Evolutionary conservation across 352 stramenopile genomes (phyloP).

Genomic region (Globisporangium uncinulatum): DNA sequence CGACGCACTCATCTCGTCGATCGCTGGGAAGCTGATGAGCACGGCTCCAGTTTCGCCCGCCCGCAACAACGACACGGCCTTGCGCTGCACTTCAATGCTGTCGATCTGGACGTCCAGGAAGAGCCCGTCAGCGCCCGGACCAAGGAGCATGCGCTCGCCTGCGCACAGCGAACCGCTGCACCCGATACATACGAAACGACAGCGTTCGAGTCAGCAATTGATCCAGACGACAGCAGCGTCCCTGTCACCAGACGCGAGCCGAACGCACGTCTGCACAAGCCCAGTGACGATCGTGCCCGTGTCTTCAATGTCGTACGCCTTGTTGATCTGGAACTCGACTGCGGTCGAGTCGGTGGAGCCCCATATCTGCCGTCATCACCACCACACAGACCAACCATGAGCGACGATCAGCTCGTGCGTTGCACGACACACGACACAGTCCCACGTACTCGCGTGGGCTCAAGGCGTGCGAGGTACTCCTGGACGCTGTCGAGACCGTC

Average conservation of each 20-base stretch:
- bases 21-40: slow-evolving; percentile 37
- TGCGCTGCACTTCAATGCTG: slow-evolving; percentile 79
- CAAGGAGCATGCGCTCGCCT: slow-evolving; percentile 61
- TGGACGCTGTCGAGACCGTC: slow-evolving; percentile 50
- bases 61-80: slow-evolving; percentile 43
- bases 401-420: not conserved
- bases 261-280: slow-evolving; percentile 41
- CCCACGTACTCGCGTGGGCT: slow-evolving; percentile 45
- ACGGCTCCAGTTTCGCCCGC: slow-evolving; percentile 70
- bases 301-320: slow-evolving; percentile 73
- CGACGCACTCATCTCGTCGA: slow-evolving; percentile 13
- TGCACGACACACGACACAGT: no score
- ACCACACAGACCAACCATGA: slow-evolving; percentile 1
- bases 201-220: not conserved
- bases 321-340: slow-evolving; percentile 74
- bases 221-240: not conserved
- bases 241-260: not conserved
- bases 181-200: not conserved
- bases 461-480: slow-evolving; percentile 43
- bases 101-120: slow-evolving; percentile 67
- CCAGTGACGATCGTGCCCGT: slow-evolving; percentile 64
- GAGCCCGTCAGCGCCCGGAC: slow-evolving; percentile 41
- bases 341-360: slow-evolving; percentile 37
- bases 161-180: slow-evolving; percentile 53
- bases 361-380: slow-evolving; percentile 24